Percentiles rank a stretch among this genome's conserved stretches.
Conservation (phyloP, 2,329 filamentous ascomycete species). For the Aspergillus chevalieri region DNA sequence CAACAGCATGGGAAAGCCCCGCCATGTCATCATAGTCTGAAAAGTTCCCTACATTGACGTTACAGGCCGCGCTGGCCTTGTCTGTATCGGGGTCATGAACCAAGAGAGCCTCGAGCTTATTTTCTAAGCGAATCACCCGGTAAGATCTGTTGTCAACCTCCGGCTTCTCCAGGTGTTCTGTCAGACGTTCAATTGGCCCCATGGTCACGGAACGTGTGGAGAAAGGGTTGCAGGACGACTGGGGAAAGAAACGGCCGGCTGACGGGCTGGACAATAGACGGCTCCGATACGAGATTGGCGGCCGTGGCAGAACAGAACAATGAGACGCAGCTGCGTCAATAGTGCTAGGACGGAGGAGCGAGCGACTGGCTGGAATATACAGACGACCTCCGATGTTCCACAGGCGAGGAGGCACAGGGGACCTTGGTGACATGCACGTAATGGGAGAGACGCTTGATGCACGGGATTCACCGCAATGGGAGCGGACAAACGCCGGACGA, state of each 20-base stretch:
- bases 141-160: constrained; percentile 81
- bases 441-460: not conserved
- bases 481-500: not conserved
- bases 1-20: constrained; percentile 91
- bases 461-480: not conserved
- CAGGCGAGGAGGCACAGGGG: constrained; percentile 11
- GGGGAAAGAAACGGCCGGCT: constrained; percentile 13
- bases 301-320: constrained; percentile 12
- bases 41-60: constrained; percentile 94
- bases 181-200: constrained; percentile 44
- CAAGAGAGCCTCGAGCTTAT: constrained; percentile 82
- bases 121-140: constrained; percentile 75
- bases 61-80: constrained; percentile 91
- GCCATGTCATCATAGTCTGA: constrained; percentile 87
- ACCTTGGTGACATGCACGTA: constrained; percentile 13
- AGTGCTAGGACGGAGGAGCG: constrained; percentile 7
- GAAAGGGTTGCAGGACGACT: constrained; percentile 13
- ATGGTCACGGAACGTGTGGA: constrained; percentile 20
- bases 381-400: constrained; percentile 12
- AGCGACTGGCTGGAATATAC: constrained; percentile 10
- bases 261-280: constrained; percentile 4
- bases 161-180: constrained; percentile 73
- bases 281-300: constrained; percentile 5
- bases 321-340: constrained; percentile 12
- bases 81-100: constrained; percentile 94